Conservation (phyloP, 345 rosid genomes). For the Hevea brasiliensis region DNA sequence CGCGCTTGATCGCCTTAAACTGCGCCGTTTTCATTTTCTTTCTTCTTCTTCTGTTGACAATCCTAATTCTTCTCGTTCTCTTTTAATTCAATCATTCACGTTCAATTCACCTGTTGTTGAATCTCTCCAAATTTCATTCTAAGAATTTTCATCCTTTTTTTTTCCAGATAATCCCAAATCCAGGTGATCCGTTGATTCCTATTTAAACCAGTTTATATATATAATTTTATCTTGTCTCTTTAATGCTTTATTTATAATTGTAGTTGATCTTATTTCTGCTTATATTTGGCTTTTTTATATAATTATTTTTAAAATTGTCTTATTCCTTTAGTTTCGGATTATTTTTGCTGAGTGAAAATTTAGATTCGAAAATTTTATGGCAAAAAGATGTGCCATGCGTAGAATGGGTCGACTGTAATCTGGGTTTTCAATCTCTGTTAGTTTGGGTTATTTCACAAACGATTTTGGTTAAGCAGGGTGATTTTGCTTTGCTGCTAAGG, state of each 20-base stretch:
- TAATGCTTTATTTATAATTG: background rate
- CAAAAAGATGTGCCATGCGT: background rate
- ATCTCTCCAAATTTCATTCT: slow-evolving; percentile 6
- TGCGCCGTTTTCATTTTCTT: slow-evolving; percentile 17
- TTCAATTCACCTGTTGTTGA: slow-evolving; percentile 11
- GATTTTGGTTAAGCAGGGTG: slow-evolving; percentile 13
- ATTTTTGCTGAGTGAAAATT: background rate
- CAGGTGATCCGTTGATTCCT: slow-evolving; percentile 4
- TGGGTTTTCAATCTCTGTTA: background rate
- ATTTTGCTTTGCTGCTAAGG: slow-evolving; percentile 3
- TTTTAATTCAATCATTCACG: background rate
- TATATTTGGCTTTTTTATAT: background rate
- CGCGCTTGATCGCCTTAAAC: slow-evolving; percentile 22
- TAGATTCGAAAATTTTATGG: background rate
- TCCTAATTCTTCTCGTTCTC: background rate
- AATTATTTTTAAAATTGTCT: background rate
- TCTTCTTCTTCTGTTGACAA: background rate
- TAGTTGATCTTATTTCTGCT: background rate
- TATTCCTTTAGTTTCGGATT: background rate
- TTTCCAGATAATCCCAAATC: background rate
- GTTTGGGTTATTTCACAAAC: slow-evolving; percentile 14
- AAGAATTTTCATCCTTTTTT: background rate
- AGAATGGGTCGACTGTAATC: background rate
- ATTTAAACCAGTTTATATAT: background rate
- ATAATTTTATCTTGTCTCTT: background rate